Evolutionary conservation across 1,284 basidiomycete species (phyloP).

Genomic region (Uromyces viciae-fabae): DNA sequence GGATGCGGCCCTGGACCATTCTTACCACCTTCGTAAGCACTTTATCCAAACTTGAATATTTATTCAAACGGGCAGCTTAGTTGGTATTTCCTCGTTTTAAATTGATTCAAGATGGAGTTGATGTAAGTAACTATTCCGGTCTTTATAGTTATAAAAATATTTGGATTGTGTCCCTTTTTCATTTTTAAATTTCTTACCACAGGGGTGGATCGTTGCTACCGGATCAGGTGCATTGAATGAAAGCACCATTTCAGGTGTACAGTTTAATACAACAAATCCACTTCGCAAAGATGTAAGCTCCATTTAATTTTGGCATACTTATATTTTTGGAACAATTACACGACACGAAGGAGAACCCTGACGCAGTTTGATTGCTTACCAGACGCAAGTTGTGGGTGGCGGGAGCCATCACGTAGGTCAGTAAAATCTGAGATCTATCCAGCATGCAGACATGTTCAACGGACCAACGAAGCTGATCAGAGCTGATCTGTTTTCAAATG

Average conservation of each 20-base stretch:
- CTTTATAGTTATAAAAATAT: background rate
- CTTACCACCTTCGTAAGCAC: slow-evolving; percentile 53
- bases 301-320: too few species aligned
- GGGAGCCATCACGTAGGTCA: slow-evolving; percentile 34
- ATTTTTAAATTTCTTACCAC: background rate
- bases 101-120: slow-evolving; percentile 6
- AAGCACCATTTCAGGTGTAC: slow-evolving; percentile 7
- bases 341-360: too few species aligned
- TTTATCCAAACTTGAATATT: background rate
- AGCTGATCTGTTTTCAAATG: background rate
- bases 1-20: slow-evolving; percentile 53
- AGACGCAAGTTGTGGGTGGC: slow-evolving; percentile 41
- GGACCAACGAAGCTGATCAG: background rate
- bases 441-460: too few species aligned
- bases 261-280: slow-evolving; percentile 28
- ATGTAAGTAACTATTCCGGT: background rate
- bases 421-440: background rate
- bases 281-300: slow-evolving; percentile 37
- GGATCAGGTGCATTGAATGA: slow-evolving; percentile 13
- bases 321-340: background rate
- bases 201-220: slow-evolving; percentile 18
- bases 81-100: background rate
- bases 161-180: background rate
- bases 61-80: background rate
- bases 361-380: background rate